Evolutionary conservation across 106 monocot species (phyloP), one percentile per base, ranked within the genome.

Genomic region (Dioscorea zingiberensis): DNA sequence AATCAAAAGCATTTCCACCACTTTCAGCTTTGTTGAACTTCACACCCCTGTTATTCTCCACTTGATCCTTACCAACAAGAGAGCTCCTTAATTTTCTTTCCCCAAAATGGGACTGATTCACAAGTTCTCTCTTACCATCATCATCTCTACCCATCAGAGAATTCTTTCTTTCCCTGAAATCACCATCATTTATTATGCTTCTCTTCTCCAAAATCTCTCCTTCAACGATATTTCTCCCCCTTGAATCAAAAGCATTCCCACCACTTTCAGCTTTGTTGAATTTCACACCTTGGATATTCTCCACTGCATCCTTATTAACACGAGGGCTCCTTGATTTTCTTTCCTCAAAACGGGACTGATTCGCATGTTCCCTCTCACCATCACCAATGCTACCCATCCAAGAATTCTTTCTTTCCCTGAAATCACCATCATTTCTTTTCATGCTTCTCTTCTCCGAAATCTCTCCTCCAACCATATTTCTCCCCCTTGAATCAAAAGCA

Each of bases 191-290:
- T 27, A 3, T 24, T 56, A 23, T 56, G 1, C 23, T 56, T 25
- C 47, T 55, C 60, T 65, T 72, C 49, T 72, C 79, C 61, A 76
- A 46, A 69, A 78, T 60, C 51, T 65, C 71, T 77, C 80, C 82
- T n/a, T n/a, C n/a, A n/a, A n/a, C n/a, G n/a, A n/a, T n/a, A n/a
- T n/a, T n/a, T n/a, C n/a, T n/a, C 10, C 2, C n/a, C 11, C 51
- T 19, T 19, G 51, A 53, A 53, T 19, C 16, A 53, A 19, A 53
- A 53, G 16, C 2, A 53, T 16, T 53, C 16, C 51, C 51, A 53
- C 16, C 4, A 7, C 21, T 16, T 62, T 19, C 19, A 6, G 7
- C 44, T 21, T 17, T 44, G 5, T 21, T 28, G 8, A 4, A 44
- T 44, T 17, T 38, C 38, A 38, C 38, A 6, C 10, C 38, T 38